A percentile compares a stretch with the other conserved stretches of the same genome.
These are phyloP conservation scores for Eucalyptus marginata DNA, from an alignment of 345 rosid genomes.

Conservation along the genomic window DNA sequence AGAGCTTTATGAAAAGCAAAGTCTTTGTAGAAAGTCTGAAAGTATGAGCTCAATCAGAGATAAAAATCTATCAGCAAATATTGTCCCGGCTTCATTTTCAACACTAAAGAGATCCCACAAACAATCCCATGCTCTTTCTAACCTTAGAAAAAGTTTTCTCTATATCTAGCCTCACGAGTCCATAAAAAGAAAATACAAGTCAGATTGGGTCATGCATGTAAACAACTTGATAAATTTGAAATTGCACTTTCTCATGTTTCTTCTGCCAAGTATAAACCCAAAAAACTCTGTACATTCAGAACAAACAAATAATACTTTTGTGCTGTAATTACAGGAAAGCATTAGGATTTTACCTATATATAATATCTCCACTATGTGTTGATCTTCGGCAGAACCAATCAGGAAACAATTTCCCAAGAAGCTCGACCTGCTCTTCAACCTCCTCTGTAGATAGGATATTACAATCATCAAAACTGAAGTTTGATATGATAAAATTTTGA, in stretches of 20 bases:
- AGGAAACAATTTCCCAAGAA: conserved; percentile 34
- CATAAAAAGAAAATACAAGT: neutral
- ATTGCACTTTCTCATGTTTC: neutral
- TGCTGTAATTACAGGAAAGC: neutral
- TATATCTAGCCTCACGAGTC: neutral
- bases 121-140: neutral
- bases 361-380: conserved; percentile 18
- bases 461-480: neutral
- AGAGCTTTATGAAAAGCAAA: neutral
- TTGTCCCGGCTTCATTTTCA: neutral
- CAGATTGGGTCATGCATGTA: neutral
- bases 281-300: neutral
- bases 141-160: neutral
- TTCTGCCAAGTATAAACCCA: neutral
- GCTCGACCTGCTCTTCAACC: conserved; percentile 38
- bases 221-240: neutral
- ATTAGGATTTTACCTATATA: conserved; percentile 17
- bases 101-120: neutral
- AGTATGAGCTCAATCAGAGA: neutral
- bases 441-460: conserved; percentile 16
- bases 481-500: neutral
- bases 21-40: neutral
- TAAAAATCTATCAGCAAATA: neutral
- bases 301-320: neutral
- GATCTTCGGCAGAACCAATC: conserved; percentile 31